Conservation (phyloP, 352 stramenopile species). For the Phytophthora cactorum region DNA sequence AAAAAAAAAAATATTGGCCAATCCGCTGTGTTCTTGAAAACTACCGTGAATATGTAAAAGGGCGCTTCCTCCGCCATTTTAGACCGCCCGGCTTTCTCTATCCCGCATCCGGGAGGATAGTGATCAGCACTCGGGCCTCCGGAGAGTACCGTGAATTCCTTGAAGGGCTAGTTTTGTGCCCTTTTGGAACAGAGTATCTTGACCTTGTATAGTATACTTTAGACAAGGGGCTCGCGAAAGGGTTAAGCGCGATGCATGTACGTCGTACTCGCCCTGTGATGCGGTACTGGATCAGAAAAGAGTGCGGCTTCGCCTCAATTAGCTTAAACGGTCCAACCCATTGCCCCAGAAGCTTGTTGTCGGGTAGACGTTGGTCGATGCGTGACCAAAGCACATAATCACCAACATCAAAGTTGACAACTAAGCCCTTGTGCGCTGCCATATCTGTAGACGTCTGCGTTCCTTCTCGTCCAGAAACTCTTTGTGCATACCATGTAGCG, state of each 20-base stretch:
- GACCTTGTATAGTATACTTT: no score
- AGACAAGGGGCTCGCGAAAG: no score
- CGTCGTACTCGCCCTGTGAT: conserved; percentile 16
- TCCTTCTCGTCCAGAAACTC: conserved; percentile 10
- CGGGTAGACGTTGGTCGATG: conserved; percentile 18
- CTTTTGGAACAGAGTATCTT: no score
- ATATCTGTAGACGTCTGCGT: neutral
- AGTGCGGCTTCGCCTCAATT: conserved; percentile 9
- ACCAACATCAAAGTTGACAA: conserved; percentile 25
- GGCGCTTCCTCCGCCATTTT: no score
- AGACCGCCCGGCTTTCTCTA: no score
- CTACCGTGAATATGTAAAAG: no score
- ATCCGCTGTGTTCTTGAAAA: no score
- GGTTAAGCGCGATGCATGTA: conserved; percentile 11
- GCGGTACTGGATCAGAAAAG: conserved; percentile 20
- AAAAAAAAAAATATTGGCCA: no score
- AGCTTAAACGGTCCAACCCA: conserved; percentile 28
- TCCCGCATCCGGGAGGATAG: no score
- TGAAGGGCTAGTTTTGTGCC: no score
- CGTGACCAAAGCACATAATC: conserved; percentile 32
- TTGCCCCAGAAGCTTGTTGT: conserved; percentile 23
- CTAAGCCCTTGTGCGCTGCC: neutral
- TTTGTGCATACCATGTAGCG: conserved; percentile 14
- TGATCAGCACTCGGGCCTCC: no score
- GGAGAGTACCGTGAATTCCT: no score